These are phyloP conservation scores for Glaciozyma martinii DNA, from an alignment of 768 basidiomycete species.

Conservation along the genomic window DNA sequence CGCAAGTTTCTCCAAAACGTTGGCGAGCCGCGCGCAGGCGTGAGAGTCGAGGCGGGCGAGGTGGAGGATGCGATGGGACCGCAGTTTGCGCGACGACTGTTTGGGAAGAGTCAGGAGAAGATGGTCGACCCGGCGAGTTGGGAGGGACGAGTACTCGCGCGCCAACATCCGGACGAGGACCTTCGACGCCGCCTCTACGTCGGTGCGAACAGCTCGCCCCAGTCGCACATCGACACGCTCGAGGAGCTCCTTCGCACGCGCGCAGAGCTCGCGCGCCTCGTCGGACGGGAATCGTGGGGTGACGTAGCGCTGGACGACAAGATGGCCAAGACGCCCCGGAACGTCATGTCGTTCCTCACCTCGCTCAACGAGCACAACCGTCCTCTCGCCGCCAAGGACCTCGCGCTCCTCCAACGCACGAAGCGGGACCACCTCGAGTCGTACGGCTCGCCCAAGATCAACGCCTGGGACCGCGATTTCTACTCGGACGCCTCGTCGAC, in stretches of 20 bases:
- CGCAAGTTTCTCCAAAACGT: slow-evolving; percentile 61
- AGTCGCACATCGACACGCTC: slow-evolving; percentile 59
- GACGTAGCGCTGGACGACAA: slow-evolving; percentile 84
- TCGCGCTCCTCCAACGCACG: slow-evolving; percentile 50
- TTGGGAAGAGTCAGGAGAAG: slow-evolving; percentile 16
- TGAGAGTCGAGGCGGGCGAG: neutral
- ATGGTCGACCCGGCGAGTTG: slow-evolving; percentile 67
- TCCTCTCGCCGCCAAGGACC: slow-evolving; percentile 64
- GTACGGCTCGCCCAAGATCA: slow-evolving; percentile 45
- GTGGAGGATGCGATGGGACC: slow-evolving; percentile 17
- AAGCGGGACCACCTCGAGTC: slow-evolving; percentile 62
- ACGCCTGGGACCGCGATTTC: slow-evolving; percentile 96
- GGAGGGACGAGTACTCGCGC: slow-evolving; percentile 89
- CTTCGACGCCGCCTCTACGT: slow-evolving; percentile 73
- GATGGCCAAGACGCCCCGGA: slow-evolving; percentile 95
- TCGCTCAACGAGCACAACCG: slow-evolving; percentile 70
- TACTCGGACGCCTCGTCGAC: slow-evolving; percentile 49
- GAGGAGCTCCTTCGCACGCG: slow-evolving; percentile 68
- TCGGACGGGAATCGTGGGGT: slow-evolving; percentile 77
- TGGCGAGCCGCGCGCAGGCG: slow-evolving; percentile 8
- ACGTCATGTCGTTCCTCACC: slow-evolving; percentile 76
- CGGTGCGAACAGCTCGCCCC: slow-evolving; percentile 56
- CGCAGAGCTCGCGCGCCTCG: slow-evolving; percentile 69
- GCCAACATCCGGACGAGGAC: slow-evolving; percentile 73
- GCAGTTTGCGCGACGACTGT: slow-evolving; percentile 30